Evolutionary conservation across 257 asterid genomes (phyloP).

Genomic region (Solanum tarapatanum): DNA sequence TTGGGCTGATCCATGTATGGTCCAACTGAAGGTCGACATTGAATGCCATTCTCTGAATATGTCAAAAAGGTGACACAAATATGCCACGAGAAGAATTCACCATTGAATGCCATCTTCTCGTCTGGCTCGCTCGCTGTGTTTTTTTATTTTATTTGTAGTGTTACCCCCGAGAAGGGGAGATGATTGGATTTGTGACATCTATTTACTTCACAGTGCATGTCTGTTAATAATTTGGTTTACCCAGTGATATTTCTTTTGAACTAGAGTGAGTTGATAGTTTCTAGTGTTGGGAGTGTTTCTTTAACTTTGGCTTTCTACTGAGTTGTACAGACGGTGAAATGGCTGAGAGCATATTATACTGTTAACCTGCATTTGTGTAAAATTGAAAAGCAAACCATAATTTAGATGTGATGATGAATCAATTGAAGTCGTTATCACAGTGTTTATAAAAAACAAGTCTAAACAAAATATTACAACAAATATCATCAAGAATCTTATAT

Average conservation of each 20-base stretch:
- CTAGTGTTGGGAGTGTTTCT: neutral
- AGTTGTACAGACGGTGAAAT: neutral
- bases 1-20: constrained; percentile 92
- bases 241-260: neutral
- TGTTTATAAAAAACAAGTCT: neutral
- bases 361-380: neutral
- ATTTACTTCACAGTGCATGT: neutral
- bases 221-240: neutral
- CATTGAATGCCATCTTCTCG: neutral
- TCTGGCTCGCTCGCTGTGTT: neutral
- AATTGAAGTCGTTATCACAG: neutral
- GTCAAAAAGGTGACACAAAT: neutral
- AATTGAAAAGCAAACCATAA: neutral
- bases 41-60: neutral
- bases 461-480: neutral
- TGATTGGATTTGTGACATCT: neutral
- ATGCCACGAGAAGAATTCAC: neutral
- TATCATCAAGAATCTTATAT: neutral
- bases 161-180: neutral
- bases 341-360: neutral
- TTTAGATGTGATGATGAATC: neutral
- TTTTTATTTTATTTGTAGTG: neutral
- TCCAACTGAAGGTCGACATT: constrained; percentile 41
- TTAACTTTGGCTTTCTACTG: constrained; percentile 1
- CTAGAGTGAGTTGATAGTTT: neutral